Percentiles rank a stretch among this genome's conserved stretches.
Evolutionary conservation across 495 filamentous ascomycete genomes (phyloP).

Genomic region (Xylaria longipes): DNA sequence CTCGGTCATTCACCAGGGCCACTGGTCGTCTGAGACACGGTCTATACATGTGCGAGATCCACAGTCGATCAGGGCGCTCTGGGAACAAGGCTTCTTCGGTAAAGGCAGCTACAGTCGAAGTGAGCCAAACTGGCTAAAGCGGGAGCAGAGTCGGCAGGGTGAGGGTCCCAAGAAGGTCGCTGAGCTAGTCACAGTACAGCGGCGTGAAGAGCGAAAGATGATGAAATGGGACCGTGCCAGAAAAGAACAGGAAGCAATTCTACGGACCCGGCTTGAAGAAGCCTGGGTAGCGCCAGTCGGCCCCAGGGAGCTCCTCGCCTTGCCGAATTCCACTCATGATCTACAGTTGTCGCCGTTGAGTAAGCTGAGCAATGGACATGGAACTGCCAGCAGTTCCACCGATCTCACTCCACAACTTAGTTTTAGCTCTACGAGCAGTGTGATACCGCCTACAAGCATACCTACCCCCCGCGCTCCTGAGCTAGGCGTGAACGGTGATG

Average conservation of each 20-base stretch:
- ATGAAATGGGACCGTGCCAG: conserved; percentile 91
- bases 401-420: background rate
- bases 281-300: conserved; percentile 44
- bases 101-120: conserved; percentile 92
- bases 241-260: conserved; percentile 78
- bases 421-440: too few relatives aligned
- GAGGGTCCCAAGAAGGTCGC: conserved; percentile 61
- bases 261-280: conserved; percentile 54
- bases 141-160: conserved; percentile 76
- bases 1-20: conserved; percentile 66
- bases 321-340: conserved; percentile 45
- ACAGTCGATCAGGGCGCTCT: conserved; percentile 76
- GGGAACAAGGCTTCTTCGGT: conserved; percentile 96
- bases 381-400: background rate
- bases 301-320: conserved; percentile 44
- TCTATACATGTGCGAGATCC: conserved; percentile 86
- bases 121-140: conserved; percentile 89
- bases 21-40: conserved; percentile 78
- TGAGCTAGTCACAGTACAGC: conserved; percentile 76
- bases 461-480: background rate
- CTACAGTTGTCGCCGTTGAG: conserved; percentile 5
- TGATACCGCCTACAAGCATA: background rate
- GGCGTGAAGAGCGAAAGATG: conserved; percentile 79
- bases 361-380: conserved; percentile 11
- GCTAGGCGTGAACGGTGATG: background rate